Base-by-base conservation (phyloP, 148 eudicot species). In the Camellia japonica region DNA sequence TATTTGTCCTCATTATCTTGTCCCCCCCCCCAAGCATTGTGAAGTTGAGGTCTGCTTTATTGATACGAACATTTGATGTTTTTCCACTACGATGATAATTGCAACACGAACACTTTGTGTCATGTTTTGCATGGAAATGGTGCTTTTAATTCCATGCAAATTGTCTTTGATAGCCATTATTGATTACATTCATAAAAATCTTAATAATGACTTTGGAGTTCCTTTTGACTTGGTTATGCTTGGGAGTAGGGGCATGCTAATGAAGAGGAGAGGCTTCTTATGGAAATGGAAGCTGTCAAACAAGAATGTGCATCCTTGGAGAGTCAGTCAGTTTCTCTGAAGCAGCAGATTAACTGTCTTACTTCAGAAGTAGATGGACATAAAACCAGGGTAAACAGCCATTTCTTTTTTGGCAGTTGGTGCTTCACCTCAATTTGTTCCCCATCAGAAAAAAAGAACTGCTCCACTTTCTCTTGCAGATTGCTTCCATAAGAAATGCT, bases 261-360 rank as follows among this genome's bases (percentile, higher is more conserved):
- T 89, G 86, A 90, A 86, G 84, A 90, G 84, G 98, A 96, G 89
- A 91, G 88, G 85, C 95, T 96, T 77, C 80, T 89, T 59, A 96
- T 96, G 98, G 97, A 94, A 88, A 87, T 91, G 94, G 98, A 96
- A 86, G 97, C 91, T 46, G 92, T 88, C 68, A 82, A 89, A 63
- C 86, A 92, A 79, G 98, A 93, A 77, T 86, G 85, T 30, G 78
- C 82, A 82, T 89, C 95, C 20, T 71, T 90, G 86, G 98, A 87
- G 86, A 86, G 82, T 77, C 97, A 96, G 77, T 83, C 89, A 81
- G 86, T 68, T 72, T 86, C 92, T 79, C 78, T 91, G 73, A 80
- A 79, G 67, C 85, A 86, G 71, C 99, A 90, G 85, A 90, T 90
- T 75, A 79, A 90, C 79, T 87, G 83, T 78, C 87, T 96, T 79